Conservation (phyloP, 805 yeast genomes). For the Brettanomyces naardenensis region DNA sequence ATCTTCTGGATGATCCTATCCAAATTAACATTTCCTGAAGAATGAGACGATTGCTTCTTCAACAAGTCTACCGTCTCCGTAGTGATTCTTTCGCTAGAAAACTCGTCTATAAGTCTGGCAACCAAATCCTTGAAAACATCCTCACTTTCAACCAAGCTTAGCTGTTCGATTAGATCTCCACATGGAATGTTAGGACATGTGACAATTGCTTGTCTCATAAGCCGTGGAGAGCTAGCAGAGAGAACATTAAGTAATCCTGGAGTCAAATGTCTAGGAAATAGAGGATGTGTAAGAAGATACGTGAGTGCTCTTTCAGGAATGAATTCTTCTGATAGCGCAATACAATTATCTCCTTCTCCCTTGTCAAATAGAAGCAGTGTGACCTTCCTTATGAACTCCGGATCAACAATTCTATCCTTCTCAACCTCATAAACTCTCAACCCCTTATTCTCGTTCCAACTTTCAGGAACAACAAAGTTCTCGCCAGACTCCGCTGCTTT, state of each 20-base stretch:
- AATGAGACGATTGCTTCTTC: conserved; percentile 14
- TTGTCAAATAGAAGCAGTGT: conserved; percentile 31
- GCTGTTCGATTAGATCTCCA: conserved; percentile 53
- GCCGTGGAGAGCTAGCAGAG: conserved; percentile 39
- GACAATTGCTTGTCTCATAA: conserved; percentile 75
- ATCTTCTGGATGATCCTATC: conserved; percentile 40
- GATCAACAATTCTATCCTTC: conserved; percentile 57
- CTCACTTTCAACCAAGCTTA: conserved; percentile 47
- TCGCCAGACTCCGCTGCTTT: conserved; percentile 3
- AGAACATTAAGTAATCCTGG: conserved; percentile 47
- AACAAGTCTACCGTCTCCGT: conserved; percentile 33
- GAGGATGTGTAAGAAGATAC: conserved; percentile 79
- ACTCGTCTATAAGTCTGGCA: conserved; percentile 58
- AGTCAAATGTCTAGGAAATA: conserved; percentile 60
- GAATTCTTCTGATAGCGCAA: conserved; percentile 23
- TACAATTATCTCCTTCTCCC: conserved; percentile 5
- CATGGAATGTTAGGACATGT: conserved; percentile 67
- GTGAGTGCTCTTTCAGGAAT: conserved; percentile 54
- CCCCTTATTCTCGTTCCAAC: conserved; percentile 17
- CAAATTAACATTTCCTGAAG: conserved; percentile 23
- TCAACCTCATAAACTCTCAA: conserved; percentile 52
- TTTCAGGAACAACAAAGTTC: background rate
- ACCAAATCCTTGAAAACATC: conserved; percentile 65
- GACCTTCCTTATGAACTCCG: conserved; percentile 40
- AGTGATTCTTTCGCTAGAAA: conserved; percentile 51